Evolutionary conservation across 83 land plant genomes (phyloP).

Genomic region (Thuja plicata): DNA sequence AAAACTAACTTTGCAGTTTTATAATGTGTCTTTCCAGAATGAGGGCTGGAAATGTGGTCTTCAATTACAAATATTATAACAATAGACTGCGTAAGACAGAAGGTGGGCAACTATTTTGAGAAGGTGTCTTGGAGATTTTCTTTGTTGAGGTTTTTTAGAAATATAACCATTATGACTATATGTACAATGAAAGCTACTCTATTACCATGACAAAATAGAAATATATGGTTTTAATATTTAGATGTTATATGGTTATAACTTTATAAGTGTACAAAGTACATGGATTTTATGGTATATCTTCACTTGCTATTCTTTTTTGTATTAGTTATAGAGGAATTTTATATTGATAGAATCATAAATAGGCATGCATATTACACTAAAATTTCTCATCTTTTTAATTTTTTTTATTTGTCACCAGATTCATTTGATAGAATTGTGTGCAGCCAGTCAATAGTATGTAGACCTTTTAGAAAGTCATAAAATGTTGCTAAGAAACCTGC

Average conservation of each 20-base stretch:
- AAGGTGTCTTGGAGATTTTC: background rate
- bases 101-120: slow-evolving; percentile 30
- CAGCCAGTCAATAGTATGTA: background rate
- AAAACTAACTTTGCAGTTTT: background rate
- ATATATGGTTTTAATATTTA: background rate
- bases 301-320: background rate
- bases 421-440: background rate
- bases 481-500: background rate
- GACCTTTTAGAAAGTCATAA: background rate
- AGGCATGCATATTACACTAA: background rate
- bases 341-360: background rate
- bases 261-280: background rate
- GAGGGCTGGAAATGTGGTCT: slow-evolving; percentile 71
- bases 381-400: background rate
- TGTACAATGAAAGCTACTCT: background rate
- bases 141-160: background rate
- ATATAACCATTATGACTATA: background rate
- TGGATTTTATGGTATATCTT: background rate
- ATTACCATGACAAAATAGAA: background rate
- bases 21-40: slow-evolving; percentile 31
- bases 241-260: background rate
- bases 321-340: background rate
- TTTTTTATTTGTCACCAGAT: background rate
- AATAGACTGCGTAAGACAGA: slow-evolving; percentile 63
- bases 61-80: slow-evolving; percentile 62